Base-by-base conservation (phyloP, 441 rosid species). In the Arabidopsis lyrata region DNA sequence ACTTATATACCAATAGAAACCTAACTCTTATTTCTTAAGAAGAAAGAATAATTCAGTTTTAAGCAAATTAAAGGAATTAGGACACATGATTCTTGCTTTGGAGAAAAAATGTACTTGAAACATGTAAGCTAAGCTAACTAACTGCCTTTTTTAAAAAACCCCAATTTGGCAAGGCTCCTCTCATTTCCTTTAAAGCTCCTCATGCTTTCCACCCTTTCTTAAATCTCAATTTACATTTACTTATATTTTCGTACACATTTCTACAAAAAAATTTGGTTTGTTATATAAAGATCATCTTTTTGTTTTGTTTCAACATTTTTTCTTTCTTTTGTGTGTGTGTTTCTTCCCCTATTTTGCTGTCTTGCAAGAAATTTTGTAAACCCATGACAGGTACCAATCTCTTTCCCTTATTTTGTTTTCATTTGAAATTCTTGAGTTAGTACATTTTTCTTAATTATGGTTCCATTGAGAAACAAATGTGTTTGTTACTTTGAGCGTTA, bases 41-140 rank as follows among this genome's bases (percentile, higher is more conserved):
- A 38, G 0, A 10, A 2, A 2, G 3, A 35, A 14, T 41, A 59
- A 29, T 29, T 29, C 14, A 70, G 14, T n/a, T 35, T 34, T 48
- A 48, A 36, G 44, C 20, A 57, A 36, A 36, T 1, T 1, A 66
- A 66, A 49, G 6, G 55, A 68, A 75, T 59, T 61, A 44, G 54
- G 75, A 76, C 79, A 76, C 79, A 70, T 76, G 76, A 76, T 45
- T 76, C 71, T 70, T 76, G 80, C 80, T 76, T 70, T 45, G 70
- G 35, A 44, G 75, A 45, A 54, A 3, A 4, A 63, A 54, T 35
- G 74, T 7, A 48, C 39, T 55, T 63, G 75, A 63, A 70, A 76
- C 71, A 76, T 64, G 80, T 22, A 76, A 70, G 71, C 62, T 76
- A 76, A 70, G 71, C 80, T 76, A 70, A 70, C 80, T 70, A 76